Evolutionary conservation across 2,329 filamentous ascomycete species (phyloP), one percentile per base, ranked within the genome.

Genomic region (Coniochaeta pulveracea): DNA sequence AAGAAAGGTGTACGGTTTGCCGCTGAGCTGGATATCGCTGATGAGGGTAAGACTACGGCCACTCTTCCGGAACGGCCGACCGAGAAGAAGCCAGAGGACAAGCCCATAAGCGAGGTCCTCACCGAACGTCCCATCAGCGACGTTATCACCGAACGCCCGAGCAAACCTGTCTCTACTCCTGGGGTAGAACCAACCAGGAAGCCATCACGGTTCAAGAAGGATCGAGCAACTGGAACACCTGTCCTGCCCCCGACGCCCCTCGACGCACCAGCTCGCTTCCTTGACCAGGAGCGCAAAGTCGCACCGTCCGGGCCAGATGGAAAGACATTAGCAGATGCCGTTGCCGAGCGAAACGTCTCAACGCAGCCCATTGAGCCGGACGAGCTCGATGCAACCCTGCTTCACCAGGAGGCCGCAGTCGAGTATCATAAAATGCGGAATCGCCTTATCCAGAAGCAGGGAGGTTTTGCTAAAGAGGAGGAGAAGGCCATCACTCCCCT

Each of bases 341-440:
- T 81, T 11, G 54, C 78, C 15, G 76, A 80, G 51, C 66, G 69
- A 25, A 58, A 66, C 26, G 50, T 57, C 7, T 48, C 56, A 3
- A 36, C 44, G 2, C 43, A 43, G 17, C 43, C 51, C 6, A 48
- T 40, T 26, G 55, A 57, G 39, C 72, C 74, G 0, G 72, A 82
- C 43, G 78, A 83, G 42, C 63, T 89, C 24, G 81, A 94, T 44
- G 73, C 81, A 5, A 66, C 75, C 14, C 61, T 88, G 19, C 64
- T 89, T 33, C 71, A 81, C 34, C 76, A 83, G 40, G 81, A 93
- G 52, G 76, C 93, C 10, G 79, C 83, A 6, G 72, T 75, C 23
- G 83, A 93, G 49, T 93, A 93, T 54, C 81, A 93, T 52, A 76
- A 74, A 27, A 66, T 84, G 54, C 80, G 89, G 14, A 93, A 88